Percentiles rank a stretch among this genome's conserved stretches.
Conservation (phyloP, 148 eudicot species). For the Persicaria maculosa region DNA sequence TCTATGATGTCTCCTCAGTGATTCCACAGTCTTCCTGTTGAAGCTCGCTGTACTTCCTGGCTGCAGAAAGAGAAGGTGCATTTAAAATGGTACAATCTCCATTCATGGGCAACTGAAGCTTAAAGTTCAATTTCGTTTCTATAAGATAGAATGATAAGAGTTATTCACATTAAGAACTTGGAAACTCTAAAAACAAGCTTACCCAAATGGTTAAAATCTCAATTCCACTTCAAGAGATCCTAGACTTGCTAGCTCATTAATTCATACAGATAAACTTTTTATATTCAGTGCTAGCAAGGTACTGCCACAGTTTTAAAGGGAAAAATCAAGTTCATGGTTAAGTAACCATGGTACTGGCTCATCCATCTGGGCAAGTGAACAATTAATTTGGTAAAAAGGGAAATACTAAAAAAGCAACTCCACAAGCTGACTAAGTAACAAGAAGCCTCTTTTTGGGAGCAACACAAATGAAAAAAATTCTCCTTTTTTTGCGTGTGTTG, state of each 20-base stretch:
- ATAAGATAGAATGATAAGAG: not conserved
- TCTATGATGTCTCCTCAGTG: conserved; percentile 44
- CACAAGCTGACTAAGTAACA: not conserved
- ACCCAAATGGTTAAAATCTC: not conserved
- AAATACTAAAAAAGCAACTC: not conserved
- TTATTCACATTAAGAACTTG: not conserved
- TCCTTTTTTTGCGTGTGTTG: too few species aligned
- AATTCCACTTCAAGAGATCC: not conserved
- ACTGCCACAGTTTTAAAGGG: not conserved
- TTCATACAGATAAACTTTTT: not conserved
- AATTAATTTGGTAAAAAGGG: not conserved
- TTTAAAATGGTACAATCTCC: not conserved
- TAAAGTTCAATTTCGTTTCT: not conserved
- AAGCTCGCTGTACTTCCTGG: conserved; percentile 38
- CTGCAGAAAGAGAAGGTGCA: conserved; percentile 21
- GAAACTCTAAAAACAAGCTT: not conserved
- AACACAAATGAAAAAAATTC: not conserved
- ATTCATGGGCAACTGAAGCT: not conserved
- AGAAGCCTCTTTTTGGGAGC: not conserved
- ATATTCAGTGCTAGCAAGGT: not conserved
- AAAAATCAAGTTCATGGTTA: not conserved
- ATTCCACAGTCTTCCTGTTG: conserved; percentile 55
- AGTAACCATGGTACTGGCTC: not conserved
- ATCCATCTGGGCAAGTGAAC: not conserved
- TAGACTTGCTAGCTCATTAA: not conserved